Percentiles rank a stretch among this genome's conserved stretches.
phyloP scores from a whole-genome alignment of 2,329 filamentous ascomycete species.

The Colletotrichum gloeosporioides region DNA sequence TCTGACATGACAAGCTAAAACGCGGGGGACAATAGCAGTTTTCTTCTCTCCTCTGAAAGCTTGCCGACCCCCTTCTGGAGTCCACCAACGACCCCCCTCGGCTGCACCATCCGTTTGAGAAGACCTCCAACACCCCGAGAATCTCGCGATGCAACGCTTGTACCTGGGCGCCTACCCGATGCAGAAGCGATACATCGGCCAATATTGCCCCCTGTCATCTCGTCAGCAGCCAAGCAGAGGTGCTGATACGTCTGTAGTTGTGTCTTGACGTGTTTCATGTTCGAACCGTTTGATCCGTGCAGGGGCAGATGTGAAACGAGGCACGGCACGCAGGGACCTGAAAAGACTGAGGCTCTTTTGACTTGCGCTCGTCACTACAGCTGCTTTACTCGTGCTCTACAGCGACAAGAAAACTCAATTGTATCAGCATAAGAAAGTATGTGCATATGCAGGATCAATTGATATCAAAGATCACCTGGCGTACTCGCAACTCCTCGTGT shows the following conservation, averaged over 20 bases:
- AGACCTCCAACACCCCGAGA: background rate
- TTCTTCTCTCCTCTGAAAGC: background rate
- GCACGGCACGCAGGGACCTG: background rate
- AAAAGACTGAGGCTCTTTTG: background rate
- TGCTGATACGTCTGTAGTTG: slow-evolving; percentile 13
- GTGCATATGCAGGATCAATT: background rate
- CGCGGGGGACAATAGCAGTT: background rate
- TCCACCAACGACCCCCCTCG: background rate
- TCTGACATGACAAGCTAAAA: background rate
- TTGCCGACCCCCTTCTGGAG: background rate
- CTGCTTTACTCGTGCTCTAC: background rate
- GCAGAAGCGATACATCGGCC: background rate
- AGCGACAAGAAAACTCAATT: background rate
- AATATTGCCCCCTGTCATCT: background rate
- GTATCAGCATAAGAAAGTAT: background rate
- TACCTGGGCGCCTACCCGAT: background rate
- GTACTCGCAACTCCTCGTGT: background rate
- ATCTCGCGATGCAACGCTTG: background rate
- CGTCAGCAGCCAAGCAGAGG: background rate
- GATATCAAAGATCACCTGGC: background rate
- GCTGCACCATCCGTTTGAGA: background rate
- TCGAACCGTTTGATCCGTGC: background rate
- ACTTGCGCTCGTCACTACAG: background rate
- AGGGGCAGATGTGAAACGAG: background rate
- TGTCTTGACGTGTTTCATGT: slow-evolving; percentile 13